These are phyloP conservation scores for Blastobotrys capitulatus DNA, from an alignment of 1,139 yeast species.

Conservation along the genomic window DNA sequence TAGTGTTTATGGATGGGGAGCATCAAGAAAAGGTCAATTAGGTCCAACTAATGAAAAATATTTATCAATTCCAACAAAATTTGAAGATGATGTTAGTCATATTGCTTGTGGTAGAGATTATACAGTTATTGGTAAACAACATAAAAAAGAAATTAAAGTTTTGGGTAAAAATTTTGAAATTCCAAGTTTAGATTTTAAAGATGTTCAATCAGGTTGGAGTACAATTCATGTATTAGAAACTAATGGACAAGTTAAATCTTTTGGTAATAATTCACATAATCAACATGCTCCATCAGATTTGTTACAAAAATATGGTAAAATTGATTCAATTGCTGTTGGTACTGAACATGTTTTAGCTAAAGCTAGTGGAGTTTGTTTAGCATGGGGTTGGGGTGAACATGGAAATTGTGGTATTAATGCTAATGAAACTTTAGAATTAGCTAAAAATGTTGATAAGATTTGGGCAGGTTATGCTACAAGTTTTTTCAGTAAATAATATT, in stretches of 20 bases:
- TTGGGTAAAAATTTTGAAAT: constrained; percentile 20
- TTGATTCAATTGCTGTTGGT: constrained; percentile 46
- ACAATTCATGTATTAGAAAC: constrained; percentile 48
- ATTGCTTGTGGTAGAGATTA: constrained; percentile 34
- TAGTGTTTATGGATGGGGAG: constrained; percentile 74
- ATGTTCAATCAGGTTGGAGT: constrained; percentile 70
- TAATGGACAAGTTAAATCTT: constrained; percentile 37
- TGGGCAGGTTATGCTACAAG: constrained; percentile 10
- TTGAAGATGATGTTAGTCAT: constrained; percentile 10
- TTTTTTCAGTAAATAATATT: neutral
- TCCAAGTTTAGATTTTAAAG: constrained; percentile 9
- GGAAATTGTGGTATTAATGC: constrained; percentile 74
- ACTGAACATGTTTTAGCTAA: constrained; percentile 78
- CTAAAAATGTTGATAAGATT: neutral
- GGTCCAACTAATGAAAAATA: constrained; percentile 22
- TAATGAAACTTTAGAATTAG: constrained; percentile 24
- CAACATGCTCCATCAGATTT: constrained; percentile 41
- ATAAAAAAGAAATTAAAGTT: constrained; percentile 20
- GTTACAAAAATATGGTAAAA: neutral
- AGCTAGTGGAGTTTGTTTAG: constrained; percentile 37
- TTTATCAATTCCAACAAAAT: constrained; percentile 23
- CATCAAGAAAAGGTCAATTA: constrained; percentile 70
- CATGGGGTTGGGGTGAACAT: constrained; percentile 99
- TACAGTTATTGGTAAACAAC: constrained; percentile 23
- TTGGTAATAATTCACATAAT: constrained; percentile 74